A percentile compares a stretch with the other conserved stretches of the same genome.
Conservation (phyloP, 208 protist genomes). For the Leishmania martiniquensis region DNA sequence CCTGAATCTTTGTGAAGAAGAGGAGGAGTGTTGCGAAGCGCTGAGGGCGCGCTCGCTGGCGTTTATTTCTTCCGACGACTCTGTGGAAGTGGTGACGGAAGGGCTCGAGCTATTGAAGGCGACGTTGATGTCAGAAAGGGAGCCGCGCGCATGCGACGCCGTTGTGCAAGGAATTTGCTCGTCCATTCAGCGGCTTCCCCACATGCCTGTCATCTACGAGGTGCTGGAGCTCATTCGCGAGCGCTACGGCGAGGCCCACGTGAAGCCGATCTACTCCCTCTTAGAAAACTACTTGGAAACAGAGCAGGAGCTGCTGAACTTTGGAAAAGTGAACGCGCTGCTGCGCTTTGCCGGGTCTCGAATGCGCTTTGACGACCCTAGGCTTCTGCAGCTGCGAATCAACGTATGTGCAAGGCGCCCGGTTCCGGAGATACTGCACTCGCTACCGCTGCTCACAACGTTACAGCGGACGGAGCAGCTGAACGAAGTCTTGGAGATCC, state of each 20-base stretch:
- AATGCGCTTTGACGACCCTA: conserved; percentile 34
- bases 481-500: conserved; percentile 63
- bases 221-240: conserved; percentile 56
- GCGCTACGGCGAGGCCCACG: conserved; percentile 50
- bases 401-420: conserved; percentile 37
- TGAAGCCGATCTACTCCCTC: conserved; percentile 55
- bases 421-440: conserved; percentile 63
- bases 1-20: conserved; percentile 45
- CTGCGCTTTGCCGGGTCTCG: conserved; percentile 63
- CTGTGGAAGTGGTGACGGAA: conserved; percentile 34
- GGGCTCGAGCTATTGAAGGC: conserved; percentile 36
- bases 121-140: conserved; percentile 29
- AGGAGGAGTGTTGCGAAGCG: conserved; percentile 34
- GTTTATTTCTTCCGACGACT: conserved; percentile 31
- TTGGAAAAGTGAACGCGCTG: conserved; percentile 76
- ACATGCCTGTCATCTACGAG: conserved; percentile 58
- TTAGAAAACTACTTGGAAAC: conserved; percentile 60
- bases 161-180: conserved; percentile 40
- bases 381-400: conserved; percentile 51
- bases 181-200: conserved; percentile 55
- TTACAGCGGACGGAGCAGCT: conserved; percentile 76
- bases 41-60: conserved; percentile 25
- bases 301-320: conserved; percentile 61
- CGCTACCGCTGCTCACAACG: conserved; percentile 71
- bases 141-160: conserved; percentile 18